These are phyloP conservation scores for Wickerhamiella musiphila DNA, from an alignment of 805 yeast genomes.

Conservation along the genomic window DNA sequence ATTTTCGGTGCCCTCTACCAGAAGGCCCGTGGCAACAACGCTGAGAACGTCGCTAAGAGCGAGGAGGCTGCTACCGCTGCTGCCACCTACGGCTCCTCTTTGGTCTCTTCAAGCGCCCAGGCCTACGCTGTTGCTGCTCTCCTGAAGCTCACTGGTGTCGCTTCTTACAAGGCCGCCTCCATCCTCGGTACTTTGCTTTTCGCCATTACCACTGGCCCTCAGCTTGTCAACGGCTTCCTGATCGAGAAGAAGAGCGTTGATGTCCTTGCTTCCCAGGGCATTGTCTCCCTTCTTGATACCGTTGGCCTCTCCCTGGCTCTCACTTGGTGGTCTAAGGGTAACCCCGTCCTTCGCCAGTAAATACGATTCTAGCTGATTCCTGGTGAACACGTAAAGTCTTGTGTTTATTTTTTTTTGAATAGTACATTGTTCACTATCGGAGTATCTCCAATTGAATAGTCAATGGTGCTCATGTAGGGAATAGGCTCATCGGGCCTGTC, in stretches of 20 bases:
- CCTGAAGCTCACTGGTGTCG: slow-evolving; percentile 23
- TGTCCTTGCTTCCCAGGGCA: slow-evolving; percentile 19
- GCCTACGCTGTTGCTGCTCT: slow-evolving; percentile 26
- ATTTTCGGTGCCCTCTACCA: slow-evolving; percentile 24
- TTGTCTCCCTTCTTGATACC: slow-evolving; percentile 24
- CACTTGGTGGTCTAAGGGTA: slow-evolving; percentile 20
- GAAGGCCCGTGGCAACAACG: slow-evolving; percentile 20
- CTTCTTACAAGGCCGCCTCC: slow-evolving; percentile 24
- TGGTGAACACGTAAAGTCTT: neutral
- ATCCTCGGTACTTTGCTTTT: slow-evolving; percentile 24
- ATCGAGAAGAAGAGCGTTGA: slow-evolving; percentile 23
- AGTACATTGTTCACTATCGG: no score
- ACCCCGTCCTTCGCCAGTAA: neutral
- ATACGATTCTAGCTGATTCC: no score
- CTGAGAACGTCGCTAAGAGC: slow-evolving; percentile 22
- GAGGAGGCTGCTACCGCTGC: slow-evolving; percentile 24
- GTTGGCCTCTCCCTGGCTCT: slow-evolving; percentile 25
- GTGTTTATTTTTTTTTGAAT: neutral
- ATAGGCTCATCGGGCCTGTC: no score
- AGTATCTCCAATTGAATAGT: no score
- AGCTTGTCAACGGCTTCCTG: slow-evolving; percentile 19
- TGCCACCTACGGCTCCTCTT: slow-evolving; percentile 20
- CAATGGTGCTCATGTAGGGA: no score
- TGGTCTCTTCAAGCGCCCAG: slow-evolving; percentile 23
- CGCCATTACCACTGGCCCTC: slow-evolving; percentile 23